Percentiles rank a stretch among this genome's conserved stretches.
Evolutionary conservation across 176 grass and related monocot species (phyloP).

Genomic region (Musa itinerans): DNA sequence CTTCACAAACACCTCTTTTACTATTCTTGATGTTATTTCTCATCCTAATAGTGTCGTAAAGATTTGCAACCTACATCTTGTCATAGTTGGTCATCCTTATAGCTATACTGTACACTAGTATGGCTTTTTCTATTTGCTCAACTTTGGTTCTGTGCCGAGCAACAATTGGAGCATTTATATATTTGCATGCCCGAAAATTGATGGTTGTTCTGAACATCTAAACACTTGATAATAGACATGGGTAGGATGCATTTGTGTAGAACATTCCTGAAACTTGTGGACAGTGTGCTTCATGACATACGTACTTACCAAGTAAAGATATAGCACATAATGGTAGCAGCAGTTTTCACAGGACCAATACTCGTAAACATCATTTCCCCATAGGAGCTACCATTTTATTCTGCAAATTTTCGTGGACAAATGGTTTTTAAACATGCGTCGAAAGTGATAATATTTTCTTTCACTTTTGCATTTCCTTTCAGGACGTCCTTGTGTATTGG

Average conservation of each 20-base stretch:
- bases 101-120: too few relatives aligned
- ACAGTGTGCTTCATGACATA: not conserved
- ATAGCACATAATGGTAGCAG: not conserved
- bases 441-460: not conserved
- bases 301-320: not conserved
- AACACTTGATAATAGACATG: not conserved
- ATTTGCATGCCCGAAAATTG: not conserved
- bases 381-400: too few relatives aligned
- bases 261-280: not conserved
- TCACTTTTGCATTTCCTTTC: not conserved
- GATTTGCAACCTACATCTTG: not conserved
- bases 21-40: not conserved
- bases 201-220: not conserved
- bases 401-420: too few relatives aligned
- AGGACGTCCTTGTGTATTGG: slow-evolving; percentile 54
- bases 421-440: too few relatives aligned
- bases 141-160: not conserved
- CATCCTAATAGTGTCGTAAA: not conserved
- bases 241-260: not conserved
- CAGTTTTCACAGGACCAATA: not conserved
- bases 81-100: too few relatives aligned
- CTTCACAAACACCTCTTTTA: not conserved
- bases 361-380: too few relatives aligned
- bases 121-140: too few relatives aligned
- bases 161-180: not conserved